A percentile compares a stretch with the other conserved stretches of the same genome.
These are phyloP conservation scores for Puccinia coronata DNA, from an alignment of 1,284 basidiomycete genomes.

Conservation along the genomic window DNA sequence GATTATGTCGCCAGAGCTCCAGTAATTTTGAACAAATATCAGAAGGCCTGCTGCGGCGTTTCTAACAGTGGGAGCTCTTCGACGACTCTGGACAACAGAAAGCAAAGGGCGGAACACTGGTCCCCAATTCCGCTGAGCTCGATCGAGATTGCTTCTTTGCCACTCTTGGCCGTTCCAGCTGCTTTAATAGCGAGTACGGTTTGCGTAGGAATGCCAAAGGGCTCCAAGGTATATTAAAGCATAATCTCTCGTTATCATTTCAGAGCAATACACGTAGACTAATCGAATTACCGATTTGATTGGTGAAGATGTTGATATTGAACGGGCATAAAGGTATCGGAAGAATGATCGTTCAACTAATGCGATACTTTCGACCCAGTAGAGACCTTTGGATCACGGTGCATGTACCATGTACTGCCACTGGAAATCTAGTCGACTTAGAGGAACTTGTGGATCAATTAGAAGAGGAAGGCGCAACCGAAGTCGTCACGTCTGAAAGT, in stretches of 20 bases:
- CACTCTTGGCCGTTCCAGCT: conserved; percentile 59
- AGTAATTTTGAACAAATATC: conserved; percentile 51
- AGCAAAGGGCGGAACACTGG: background rate
- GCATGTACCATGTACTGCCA: conserved; percentile 57
- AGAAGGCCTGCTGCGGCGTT: background rate
- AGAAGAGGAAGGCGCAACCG: conserved; percentile 40
- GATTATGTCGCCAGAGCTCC: conserved; percentile 59
- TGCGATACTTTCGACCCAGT: conserved; percentile 54
- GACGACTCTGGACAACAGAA: background rate
- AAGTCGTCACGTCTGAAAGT: conserved; percentile 40
- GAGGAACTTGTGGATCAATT: conserved; percentile 5
- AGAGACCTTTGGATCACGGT: conserved; percentile 60
- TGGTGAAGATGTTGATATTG: conserved; percentile 58
- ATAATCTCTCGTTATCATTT: background rate
- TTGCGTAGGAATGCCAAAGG: conserved; percentile 57
- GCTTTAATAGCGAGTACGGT: conserved; percentile 59
- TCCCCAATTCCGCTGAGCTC: conserved; percentile 54
- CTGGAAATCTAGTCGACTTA: conserved; percentile 11
- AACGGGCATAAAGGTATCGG: conserved; percentile 61
- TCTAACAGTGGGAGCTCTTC: conserved; percentile 15
- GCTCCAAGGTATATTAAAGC: conserved; percentile 54
- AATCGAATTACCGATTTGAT: background rate
- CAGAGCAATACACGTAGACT: background rate
- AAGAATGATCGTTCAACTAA: conserved; percentile 60
- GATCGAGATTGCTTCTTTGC: conserved; percentile 61